Evolutionary conservation across 2,329 filamentous ascomycete species (phyloP), one percentile per base, ranked within the genome.

Genomic region (Emmonsiellopsis sp.): DNA sequence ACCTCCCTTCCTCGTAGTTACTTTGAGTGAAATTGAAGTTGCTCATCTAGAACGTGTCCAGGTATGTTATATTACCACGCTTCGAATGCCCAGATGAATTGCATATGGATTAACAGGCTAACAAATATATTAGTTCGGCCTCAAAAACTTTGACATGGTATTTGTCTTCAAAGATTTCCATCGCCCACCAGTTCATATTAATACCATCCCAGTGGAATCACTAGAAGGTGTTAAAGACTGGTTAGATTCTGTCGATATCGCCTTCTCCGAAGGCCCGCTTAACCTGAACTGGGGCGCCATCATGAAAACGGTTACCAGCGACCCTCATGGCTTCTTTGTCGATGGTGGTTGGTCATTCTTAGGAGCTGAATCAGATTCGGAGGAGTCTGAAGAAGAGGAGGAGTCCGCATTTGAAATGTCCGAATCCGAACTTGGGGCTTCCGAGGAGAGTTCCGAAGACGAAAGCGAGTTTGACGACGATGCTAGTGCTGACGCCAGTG

Each of bases 281-380:
- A 98, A 98, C 74, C 79, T 98, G 54, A 97, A 97, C 78, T 98
- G 93, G 93, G 87, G 88, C 9, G 95, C 91, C 13, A 98, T 98
- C 67, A 98, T 98, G 90, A 98, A 98, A 79, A 98, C 93, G 0
- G 91, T 98, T 31, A 92, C 87, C 17, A 85, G 87, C 37, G 91
- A 98, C 67, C 88, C 93, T 2, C 92, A 98, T 67, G 83, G 86
- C 62, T 98, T 98, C 82, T 98, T 96, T 71, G 82, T 80, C 3
- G 92, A 97, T 59, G 93, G 94, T 34, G 93, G 93, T 45, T 98
- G 93, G 93, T 86, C 83, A 1, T 97, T 98, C 80, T 70, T 98
- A 55, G 84, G 85, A 52, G 85, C 85, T 37, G 92, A 96, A 55
- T 90, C 86, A 0, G 93, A 97, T 64, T 88, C 87, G 11, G 90